Conservation (phyloP, 2,329 filamentous ascomycete genomes). For the Westerdykella sp. region DNA sequence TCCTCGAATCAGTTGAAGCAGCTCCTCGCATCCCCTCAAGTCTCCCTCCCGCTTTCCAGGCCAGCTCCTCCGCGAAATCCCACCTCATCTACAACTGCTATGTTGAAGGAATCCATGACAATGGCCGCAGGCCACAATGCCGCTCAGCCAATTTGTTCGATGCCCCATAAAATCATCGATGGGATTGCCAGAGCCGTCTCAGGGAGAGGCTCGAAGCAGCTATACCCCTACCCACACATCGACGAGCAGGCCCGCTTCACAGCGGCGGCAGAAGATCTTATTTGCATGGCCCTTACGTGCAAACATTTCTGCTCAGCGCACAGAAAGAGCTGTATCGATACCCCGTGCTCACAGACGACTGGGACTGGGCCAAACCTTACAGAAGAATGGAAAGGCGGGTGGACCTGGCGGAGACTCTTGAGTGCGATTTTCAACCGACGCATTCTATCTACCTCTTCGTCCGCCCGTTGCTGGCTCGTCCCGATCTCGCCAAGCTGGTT, state of each 20-base stretch:
- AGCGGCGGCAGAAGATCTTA: neutral
- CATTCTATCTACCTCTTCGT: neutral
- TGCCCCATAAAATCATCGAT: too few species aligned
- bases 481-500: neutral
- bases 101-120: too few species aligned
- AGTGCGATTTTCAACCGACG: neutral
- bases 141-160: too few species aligned
- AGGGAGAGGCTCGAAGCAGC: too few species aligned
- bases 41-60: too few species aligned
- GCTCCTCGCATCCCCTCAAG: too few species aligned
- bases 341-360: neutral
- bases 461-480: neutral
- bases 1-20: too few species aligned
- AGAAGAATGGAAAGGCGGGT: neutral
- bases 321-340: neutral
- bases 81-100: too few species aligned
- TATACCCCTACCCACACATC: neutral
- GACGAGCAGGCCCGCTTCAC: neutral
- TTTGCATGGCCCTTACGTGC: neutral
- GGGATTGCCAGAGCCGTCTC: too few species aligned
- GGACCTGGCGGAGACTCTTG: neutral
- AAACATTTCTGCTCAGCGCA: neutral
- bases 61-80: too few species aligned
- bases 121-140: too few species aligned
- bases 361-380: neutral